phyloP scores from a whole-genome alignment of 1,284 basidiomycete species.

The Phylloporus sp. region DNA sequence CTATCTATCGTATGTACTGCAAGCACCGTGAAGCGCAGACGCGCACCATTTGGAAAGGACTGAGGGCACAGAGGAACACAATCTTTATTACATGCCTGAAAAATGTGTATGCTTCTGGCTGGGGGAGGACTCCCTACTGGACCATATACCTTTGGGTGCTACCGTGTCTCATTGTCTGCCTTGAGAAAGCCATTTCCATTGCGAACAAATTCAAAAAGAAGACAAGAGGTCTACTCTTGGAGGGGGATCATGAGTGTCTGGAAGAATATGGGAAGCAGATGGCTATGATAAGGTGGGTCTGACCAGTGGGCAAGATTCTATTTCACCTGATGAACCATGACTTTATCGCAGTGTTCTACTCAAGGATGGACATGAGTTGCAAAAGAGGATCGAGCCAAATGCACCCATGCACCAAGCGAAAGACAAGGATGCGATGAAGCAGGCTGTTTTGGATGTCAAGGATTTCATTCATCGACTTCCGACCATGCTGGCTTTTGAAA shows the following conservation, averaged over 20 bases:
- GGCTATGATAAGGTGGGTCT: constrained; percentile 37
- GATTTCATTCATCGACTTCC: constrained; percentile 32
- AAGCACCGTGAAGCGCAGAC: constrained; percentile 23
- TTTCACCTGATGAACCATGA: neutral
- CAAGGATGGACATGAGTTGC: constrained; percentile 28
- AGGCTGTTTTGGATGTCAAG: constrained; percentile 28
- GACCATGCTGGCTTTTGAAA: constrained; percentile 9
- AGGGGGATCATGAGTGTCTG: constrained; percentile 36
- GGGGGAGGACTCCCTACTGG: constrained; percentile 45
- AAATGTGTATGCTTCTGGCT: constrained; percentile 37
- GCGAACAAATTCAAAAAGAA: constrained; percentile 37
- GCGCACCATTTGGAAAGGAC: constrained; percentile 32
- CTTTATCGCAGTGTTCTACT: constrained; percentile 21
- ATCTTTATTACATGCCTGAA: constrained; percentile 41
- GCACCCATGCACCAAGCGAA: constrained; percentile 28
- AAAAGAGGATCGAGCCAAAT: constrained; percentile 33
- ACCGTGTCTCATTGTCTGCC: constrained; percentile 50
- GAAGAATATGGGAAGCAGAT: constrained; percentile 40
- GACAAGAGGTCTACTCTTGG: constrained; percentile 38
- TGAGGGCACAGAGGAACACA: constrained; percentile 28
- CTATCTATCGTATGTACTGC: constrained; percentile 30
- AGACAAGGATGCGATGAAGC: constrained; percentile 26
- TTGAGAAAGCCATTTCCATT: constrained; percentile 42
- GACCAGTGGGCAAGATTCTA: neutral
- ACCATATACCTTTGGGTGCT: constrained; percentile 53